Conservation (phyloP, 2,329 filamentous ascomycete species). For the Exserohilum rostratum region DNA sequence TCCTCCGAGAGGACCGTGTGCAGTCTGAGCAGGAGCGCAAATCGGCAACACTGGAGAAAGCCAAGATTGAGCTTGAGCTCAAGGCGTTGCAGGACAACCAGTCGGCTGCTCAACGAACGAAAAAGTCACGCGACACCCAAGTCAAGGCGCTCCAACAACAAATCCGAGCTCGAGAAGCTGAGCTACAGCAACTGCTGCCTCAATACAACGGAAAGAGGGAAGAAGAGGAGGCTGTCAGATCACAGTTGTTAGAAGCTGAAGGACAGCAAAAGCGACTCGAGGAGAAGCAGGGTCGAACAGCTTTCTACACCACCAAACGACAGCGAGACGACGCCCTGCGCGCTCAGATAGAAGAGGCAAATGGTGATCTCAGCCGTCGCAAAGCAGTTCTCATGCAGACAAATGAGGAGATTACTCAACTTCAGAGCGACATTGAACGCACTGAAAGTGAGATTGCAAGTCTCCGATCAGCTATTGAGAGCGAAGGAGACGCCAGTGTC, state of each 20-base stretch:
- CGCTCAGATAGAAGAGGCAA: conserved; percentile 79
- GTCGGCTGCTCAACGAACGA: conserved; percentile 75
- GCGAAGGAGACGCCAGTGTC: conserved; percentile 76
- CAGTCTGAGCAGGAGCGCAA: conserved; percentile 90
- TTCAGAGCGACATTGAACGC: conserved; percentile 72
- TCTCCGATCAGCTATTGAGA: conserved; percentile 75
- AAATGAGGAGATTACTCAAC: conserved; percentile 76
- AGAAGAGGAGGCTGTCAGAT: conserved; percentile 72
- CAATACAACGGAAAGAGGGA: conserved; percentile 75
- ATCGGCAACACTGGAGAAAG: conserved; percentile 77
- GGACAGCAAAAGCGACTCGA: conserved; percentile 78
- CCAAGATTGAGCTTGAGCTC: conserved; percentile 83
- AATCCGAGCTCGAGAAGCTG: conserved; percentile 76
- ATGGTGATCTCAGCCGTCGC: conserved; percentile 75
- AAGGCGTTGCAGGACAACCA: conserved; percentile 85
- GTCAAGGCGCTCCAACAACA: conserved; percentile 73
- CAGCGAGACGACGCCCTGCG: conserved; percentile 86
- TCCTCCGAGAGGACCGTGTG: conserved; percentile 80
- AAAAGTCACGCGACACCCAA: conserved; percentile 72
- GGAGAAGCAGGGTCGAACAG: conserved; percentile 88
- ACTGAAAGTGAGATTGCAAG: conserved; percentile 75
- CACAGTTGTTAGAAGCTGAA: conserved; percentile 77
- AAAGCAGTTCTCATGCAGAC: conserved; percentile 86
- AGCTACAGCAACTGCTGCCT: conserved; percentile 77
- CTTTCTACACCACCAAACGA: conserved; percentile 84